phyloP scores from a whole-genome alignment of 345 rosid species.

The Pistacia atlantica region DNA sequence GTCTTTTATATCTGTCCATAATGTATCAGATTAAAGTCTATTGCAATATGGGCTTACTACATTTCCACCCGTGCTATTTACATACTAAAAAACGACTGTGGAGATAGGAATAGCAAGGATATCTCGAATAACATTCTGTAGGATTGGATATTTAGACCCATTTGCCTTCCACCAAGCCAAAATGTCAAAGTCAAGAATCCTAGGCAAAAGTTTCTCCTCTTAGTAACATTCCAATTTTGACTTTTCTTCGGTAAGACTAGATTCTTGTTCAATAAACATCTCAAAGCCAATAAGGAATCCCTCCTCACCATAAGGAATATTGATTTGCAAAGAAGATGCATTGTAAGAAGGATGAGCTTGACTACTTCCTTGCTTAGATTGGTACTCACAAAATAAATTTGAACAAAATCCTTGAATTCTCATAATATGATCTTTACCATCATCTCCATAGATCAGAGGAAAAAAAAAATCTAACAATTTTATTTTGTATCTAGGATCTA shows the following conservation, averaged over 20 bases:
- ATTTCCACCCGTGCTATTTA: not conserved
- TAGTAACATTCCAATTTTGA: not conserved
- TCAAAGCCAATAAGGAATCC: no score
- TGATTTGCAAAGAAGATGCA: no score
- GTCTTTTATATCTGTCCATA: no score
- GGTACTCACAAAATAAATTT: not conserved
- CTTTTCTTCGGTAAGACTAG: not conserved
- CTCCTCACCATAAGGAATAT: no score
- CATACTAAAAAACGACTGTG: not conserved
- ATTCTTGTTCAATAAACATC: not conserved
- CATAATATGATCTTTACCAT: no score
- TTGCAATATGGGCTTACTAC: not conserved
- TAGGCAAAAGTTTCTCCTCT: not conserved
- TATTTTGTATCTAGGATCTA: conserved; percentile 8
- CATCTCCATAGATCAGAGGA: not conserved
- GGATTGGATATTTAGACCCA: not conserved
- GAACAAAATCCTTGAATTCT: not conserved
- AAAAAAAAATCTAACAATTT: not conserved
- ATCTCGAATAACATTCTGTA: not conserved
- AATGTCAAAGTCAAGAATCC: not conserved
- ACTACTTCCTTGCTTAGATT: not conserved
- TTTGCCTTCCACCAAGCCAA: not conserved
- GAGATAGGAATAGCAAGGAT: not conserved
- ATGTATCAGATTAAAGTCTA: no score
- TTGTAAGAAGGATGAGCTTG: not conserved